Evolutionary conservation across 2,329 filamentous ascomycete species (phyloP).

Genomic region (Pyricularia grisea): DNA sequence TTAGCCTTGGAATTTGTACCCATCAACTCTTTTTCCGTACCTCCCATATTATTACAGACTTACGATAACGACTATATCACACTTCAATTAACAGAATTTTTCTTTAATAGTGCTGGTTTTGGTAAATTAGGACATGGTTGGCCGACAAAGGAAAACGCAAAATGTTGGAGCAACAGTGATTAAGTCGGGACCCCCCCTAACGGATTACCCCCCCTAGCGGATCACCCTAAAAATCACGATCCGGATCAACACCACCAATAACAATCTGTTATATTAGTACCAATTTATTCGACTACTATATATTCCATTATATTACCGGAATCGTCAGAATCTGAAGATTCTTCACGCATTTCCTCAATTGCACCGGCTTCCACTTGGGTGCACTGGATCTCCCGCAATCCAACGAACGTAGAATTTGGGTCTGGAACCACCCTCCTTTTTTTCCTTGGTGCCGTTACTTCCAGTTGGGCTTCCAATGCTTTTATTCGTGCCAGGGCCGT

Average conservation of each 20-base stretch:
- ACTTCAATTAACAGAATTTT: neutral
- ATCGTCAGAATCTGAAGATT: neutral
- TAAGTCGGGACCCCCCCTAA: neutral
- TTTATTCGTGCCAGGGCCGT: neutral
- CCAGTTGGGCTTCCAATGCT: neutral
- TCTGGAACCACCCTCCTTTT: neutral
- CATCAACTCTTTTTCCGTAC: neutral
- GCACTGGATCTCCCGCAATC: neutral
- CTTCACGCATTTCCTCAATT: neutral
- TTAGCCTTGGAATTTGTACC: neutral
- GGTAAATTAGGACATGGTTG: no score
- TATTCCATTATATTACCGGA: neutral
- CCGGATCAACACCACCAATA: neutral
- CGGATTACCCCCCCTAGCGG: neutral
- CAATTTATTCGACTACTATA: neutral
- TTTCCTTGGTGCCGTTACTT: neutral
- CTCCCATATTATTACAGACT: neutral
- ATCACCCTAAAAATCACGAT: neutral
- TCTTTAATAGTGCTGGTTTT: no score
- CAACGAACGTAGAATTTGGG: neutral
- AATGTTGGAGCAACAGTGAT: no score
- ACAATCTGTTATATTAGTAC: neutral
- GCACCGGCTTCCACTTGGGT: neutral
- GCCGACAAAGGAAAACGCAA: no score
- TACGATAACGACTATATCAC: neutral